These are phyloP conservation scores for Chenopodium suecicum DNA, from an alignment of 148 eudicot genomes.

Conservation along the genomic window DNA sequence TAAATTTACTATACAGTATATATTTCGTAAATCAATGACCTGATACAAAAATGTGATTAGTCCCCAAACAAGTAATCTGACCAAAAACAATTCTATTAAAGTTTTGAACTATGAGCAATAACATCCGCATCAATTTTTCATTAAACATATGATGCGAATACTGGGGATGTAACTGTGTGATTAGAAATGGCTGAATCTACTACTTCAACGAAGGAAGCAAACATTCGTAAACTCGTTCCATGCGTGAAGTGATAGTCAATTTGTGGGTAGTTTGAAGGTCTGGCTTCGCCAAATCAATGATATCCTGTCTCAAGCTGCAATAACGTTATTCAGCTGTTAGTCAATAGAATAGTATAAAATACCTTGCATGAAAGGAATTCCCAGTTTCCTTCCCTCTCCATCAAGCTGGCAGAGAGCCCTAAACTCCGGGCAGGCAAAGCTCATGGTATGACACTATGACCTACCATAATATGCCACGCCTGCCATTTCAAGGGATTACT, in stretches of 20 bases:
- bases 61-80: not conserved
- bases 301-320: conserved; percentile 83
- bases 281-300: conserved; percentile 80
- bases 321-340: conserved; percentile 1
- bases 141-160: not conserved
- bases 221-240: conserved; percentile 88
- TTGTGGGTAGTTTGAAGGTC: conserved; percentile 59
- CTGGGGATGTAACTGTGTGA: too few species aligned
- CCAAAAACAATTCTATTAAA: not conserved
- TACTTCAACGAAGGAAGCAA: conserved; percentile 67
- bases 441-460: not conserved
- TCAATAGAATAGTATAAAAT: not conserved
- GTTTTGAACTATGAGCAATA: not conserved
- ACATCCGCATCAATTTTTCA: not conserved
- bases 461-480: not conserved
- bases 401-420: not conserved
- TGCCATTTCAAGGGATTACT: not conserved
- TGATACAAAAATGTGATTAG: not conserved
- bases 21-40: not conserved
- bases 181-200: not conserved
- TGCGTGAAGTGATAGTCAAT: conserved; percentile 71
- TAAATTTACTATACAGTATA: not conserved
- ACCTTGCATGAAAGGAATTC: not conserved
- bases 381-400: not conserved
- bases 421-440: not conserved